A percentile compares a stretch with the other conserved stretches of the same genome.
phyloP scores from a whole-genome alignment of 148 eudicot genomes.

The Diospyros lotus region DNA sequence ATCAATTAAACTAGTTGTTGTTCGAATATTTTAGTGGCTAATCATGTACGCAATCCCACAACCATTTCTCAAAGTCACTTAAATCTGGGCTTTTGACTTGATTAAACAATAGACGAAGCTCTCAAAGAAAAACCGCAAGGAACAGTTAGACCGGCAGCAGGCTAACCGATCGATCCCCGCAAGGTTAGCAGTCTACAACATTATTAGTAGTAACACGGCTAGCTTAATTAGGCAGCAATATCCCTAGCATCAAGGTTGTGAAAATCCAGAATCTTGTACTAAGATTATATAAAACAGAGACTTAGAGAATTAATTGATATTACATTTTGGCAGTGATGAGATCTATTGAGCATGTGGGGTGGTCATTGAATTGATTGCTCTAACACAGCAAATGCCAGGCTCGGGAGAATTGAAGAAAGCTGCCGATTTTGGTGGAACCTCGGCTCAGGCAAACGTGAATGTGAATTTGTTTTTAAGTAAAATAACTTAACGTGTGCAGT shows the following conservation, averaged over 20 bases:
- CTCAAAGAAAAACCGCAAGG: not conserved
- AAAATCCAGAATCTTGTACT: not conserved
- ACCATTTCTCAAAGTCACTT: not conserved
- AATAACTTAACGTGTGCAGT: no score
- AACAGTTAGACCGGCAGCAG: not conserved
- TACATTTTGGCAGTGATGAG: not conserved
- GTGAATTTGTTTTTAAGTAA: no score
- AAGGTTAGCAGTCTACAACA: not conserved
- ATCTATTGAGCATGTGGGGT: not conserved
- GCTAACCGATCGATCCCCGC: not conserved
- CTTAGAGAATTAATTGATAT: not conserved
- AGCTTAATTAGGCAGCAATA: not conserved
- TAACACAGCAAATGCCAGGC: slow-evolving; percentile 2
- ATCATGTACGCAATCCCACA: not conserved
- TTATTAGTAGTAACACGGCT: not conserved
- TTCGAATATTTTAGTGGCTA: not conserved
- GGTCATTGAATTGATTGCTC: not conserved
- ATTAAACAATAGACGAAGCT: not conserved
- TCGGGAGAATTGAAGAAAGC: no score
- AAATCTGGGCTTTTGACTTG: slow-evolving; percentile 1
- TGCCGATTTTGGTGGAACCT: no score
- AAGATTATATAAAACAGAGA: not conserved
- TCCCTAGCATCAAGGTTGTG: not conserved
- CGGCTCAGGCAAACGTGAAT: no score
- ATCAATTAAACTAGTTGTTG: not conserved